phyloP scores from a whole-genome alignment of 495 filamentous ascomycete genomes.

The Sphaerosporella brunnea region DNA sequence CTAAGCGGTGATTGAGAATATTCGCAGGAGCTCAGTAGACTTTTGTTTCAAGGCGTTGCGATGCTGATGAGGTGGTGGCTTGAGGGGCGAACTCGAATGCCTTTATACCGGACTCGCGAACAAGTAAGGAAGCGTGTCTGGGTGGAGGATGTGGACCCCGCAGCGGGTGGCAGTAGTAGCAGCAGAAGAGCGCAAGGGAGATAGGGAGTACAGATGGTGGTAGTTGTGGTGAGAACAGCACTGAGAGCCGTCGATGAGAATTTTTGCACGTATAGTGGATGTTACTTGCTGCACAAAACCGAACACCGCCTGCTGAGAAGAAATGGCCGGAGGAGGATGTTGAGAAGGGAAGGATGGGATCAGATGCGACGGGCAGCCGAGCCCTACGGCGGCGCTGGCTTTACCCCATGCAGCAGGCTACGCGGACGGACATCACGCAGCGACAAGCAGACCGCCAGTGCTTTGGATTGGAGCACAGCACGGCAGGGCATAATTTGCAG shows the following conservation, averaged over 20 bases:
- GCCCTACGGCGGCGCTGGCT: conserved; percentile 1
- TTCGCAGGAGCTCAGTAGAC: background rate
- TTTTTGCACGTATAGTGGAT: too few species aligned
- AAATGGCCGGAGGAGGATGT: background rate
- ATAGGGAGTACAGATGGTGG: background rate
- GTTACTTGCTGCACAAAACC: too few species aligned
- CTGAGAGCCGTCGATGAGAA: too few species aligned
- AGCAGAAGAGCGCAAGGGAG: background rate
- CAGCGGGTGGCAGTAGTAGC: background rate
- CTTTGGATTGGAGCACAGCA: too few species aligned
- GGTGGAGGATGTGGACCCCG: background rate
- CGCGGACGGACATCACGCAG: background rate
- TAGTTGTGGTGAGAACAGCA: too few species aligned
- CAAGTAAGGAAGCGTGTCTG: background rate
- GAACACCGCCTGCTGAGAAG: too few species aligned
- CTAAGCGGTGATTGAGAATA: too few species aligned
- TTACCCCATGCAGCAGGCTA: background rate
- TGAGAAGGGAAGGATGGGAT: background rate
- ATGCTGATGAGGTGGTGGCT: background rate
- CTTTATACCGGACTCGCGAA: conserved; percentile 19
- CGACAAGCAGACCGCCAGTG: too few species aligned
- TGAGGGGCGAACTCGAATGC: conserved; percentile 13
- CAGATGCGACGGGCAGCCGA: background rate
- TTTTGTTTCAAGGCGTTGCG: background rate
- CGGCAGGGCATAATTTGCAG: too few species aligned